These are phyloP conservation scores for Agrocybe pediades DNA, from an alignment of 768 basidiomycete species.

Conservation along the genomic window DNA sequence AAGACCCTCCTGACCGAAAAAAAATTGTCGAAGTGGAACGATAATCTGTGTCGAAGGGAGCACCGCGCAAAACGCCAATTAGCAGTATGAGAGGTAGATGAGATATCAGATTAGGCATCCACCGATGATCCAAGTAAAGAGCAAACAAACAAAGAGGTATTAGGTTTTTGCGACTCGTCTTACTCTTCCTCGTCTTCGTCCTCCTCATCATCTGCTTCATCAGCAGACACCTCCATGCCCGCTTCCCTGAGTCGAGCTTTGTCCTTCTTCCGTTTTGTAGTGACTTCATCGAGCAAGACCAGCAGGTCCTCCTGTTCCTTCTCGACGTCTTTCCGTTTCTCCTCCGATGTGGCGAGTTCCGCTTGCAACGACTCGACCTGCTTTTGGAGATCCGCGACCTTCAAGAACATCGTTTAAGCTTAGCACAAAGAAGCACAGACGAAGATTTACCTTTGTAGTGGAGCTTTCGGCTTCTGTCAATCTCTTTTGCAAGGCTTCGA, in stretches of 20 bases:
- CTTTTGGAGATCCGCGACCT: constrained; percentile 48
- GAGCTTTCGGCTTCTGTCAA: constrained; percentile 41
- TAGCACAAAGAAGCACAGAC: background rate
- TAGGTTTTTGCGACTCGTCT: background rate
- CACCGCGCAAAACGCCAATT: background rate
- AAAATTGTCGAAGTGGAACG: background rate
- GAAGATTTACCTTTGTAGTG: constrained; percentile 17
- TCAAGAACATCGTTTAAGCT: background rate
- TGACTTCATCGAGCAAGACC: constrained; percentile 91
- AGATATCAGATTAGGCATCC: background rate
- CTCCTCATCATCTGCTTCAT: constrained; percentile 79
- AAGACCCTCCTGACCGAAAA: background rate
- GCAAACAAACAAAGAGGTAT: background rate
- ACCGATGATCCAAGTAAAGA: background rate
- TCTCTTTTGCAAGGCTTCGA: constrained; percentile 65
- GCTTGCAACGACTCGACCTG: constrained; percentile 48
- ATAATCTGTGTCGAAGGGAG: background rate
- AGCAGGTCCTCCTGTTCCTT: constrained; percentile 97
- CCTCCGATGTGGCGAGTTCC: constrained; percentile 54
- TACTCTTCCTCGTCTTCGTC: constrained; percentile 13
- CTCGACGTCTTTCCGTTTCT: constrained; percentile 79
- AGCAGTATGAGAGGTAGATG: background rate
- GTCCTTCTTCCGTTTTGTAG: constrained; percentile 80
- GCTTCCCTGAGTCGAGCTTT: constrained; percentile 74
- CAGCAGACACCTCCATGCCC: constrained; percentile 90